Percentiles rank a stretch among this genome's conserved stretches.
Conservation (phyloP, 208 protist genomes). For the Histomonas meleagridis region DNA sequence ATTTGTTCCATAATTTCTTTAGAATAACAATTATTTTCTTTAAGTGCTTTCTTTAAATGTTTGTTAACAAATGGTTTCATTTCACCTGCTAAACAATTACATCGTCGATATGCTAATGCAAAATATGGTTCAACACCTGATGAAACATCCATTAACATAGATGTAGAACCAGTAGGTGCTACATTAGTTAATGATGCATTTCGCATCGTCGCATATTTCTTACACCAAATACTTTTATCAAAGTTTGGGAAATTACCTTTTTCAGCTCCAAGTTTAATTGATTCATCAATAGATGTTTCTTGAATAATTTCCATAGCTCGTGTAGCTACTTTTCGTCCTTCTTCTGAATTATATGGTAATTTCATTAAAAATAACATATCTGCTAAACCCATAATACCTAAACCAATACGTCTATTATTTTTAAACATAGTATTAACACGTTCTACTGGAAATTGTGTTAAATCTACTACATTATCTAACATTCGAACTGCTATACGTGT, state of each 20-base stretch:
- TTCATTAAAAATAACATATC: neutral
- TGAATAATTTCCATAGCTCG: neutral
- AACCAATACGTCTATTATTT: neutral
- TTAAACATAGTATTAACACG: neutral
- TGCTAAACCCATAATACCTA: neutral
- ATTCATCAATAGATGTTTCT: neutral
- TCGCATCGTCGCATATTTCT: neutral
- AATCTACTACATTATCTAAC: neutral
- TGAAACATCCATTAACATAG: neutral
- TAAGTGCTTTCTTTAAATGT: neutral
- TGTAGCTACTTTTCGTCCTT: neutral
- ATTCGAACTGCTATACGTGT: neutral
- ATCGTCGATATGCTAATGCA: neutral
- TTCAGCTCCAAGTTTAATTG: neutral
- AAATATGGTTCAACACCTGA: conserved; percentile 33
- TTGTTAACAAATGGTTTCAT: conserved; percentile 31
- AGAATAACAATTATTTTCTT: neutral
- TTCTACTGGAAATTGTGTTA: conserved; percentile 6
- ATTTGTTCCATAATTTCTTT: conserved; percentile 7
- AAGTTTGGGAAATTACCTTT: neutral
- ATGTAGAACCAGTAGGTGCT: conserved; percentile 1
- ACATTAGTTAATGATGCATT: conserved; percentile 10
- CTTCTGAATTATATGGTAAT: neutral
- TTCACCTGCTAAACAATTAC: neutral
- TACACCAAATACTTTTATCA: neutral